These are phyloP conservation scores for Cucurbita maxima DNA, from an alignment of 306 rosid genomes.

Conservation along the genomic window DNA sequence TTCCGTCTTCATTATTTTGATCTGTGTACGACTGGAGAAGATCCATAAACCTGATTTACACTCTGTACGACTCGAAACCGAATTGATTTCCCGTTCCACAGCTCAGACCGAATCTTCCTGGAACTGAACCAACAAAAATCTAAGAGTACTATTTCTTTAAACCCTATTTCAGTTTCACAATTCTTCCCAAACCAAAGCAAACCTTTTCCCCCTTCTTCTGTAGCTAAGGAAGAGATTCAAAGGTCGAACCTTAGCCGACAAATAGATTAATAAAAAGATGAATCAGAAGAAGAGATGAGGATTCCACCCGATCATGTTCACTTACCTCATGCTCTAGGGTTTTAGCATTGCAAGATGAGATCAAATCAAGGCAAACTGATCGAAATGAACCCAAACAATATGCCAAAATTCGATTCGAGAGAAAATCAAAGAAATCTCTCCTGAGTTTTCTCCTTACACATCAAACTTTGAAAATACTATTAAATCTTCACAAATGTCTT, in stretches of 20 bases:
- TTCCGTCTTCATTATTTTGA: constrained; percentile 26
- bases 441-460: not conserved
- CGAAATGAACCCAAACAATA: not conserved
- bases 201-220: not conserved
- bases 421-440: not conserved
- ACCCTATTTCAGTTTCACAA: not conserved
- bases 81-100: not conserved
- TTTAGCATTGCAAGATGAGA: not conserved
- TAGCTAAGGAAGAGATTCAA: not conserved
- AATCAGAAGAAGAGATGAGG: not conserved
- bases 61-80: not conserved
- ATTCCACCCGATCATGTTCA: not conserved
- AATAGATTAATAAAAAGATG: not conserved
- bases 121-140: not conserved
- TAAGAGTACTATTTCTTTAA: not conserved
- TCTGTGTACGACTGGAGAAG: constrained; percentile 47
- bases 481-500: no score
- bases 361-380: not conserved
- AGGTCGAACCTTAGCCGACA: not conserved
- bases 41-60: constrained; percentile 33
- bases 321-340: not conserved
- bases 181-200: not conserved
- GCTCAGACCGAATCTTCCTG: not conserved
- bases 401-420: not conserved
- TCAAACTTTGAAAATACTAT: no score